Evolutionary conservation across 345 rosid species (phyloP).

Genomic region (Arabis hirsuta): DNA sequence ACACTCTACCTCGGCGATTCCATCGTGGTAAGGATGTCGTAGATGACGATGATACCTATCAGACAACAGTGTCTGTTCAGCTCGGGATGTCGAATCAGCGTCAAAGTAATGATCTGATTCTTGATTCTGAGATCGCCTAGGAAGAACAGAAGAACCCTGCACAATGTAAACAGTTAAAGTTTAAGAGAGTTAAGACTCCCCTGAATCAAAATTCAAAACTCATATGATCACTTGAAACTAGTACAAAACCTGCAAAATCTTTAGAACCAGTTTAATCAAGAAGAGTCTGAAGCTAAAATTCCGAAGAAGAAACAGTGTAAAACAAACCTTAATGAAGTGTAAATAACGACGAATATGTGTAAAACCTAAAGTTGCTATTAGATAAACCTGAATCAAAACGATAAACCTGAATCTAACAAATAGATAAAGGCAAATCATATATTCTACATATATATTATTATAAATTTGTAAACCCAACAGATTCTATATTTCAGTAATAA

Average conservation of each 20-base stretch:
- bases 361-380: background rate
- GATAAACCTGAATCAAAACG: conserved; percentile 8
- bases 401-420: background rate
- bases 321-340: background rate
- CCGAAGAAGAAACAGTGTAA: conserved; percentile 4
- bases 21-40: conserved; percentile 82
- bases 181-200: no score
- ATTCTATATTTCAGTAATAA: no score
- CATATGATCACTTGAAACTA: conserved; percentile 24
- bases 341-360: background rate
- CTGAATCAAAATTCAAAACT: background rate
- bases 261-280: background rate
- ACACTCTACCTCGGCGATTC: conserved; percentile 72
- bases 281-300: background rate
- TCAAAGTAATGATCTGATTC: conserved; percentile 55
- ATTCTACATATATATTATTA: background rate
- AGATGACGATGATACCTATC: conserved; percentile 68
- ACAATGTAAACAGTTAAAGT: conserved; percentile 11
- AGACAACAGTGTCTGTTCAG: conserved; percentile 53
- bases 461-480: no score
- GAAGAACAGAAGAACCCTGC: conserved; percentile 61
- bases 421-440: conserved; percentile 19
- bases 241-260: background rate
- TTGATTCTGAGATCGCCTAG: conserved; percentile 48
- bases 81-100: conserved; percentile 49